Percentiles rank a stretch among this genome's conserved stretches.
Conservation (phyloP, 306 rosid genomes). For the Glycine latifolia region DNA sequence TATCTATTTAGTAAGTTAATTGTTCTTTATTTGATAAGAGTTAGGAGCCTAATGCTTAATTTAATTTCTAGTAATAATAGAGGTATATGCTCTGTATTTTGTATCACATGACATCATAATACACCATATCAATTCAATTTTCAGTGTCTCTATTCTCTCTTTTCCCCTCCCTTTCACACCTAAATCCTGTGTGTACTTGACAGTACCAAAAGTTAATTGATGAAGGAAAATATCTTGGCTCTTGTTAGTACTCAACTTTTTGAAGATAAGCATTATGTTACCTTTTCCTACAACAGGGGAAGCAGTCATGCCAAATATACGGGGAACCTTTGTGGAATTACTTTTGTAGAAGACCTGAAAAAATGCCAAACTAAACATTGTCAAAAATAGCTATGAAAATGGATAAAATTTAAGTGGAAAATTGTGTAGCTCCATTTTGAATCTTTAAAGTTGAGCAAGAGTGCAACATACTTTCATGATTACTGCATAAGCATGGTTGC, state of each 20-base stretch:
- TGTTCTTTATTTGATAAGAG: background rate
- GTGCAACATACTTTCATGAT: slow-evolving; percentile 80
- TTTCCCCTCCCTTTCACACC: background rate
- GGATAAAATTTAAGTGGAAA: slow-evolving; percentile 35
- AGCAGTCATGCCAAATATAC: slow-evolving; percentile 99
- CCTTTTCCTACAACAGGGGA: slow-evolving; percentile 99
- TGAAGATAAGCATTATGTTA: slow-evolving; percentile 39
- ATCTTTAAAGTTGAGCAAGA: slow-evolving; percentile 40
- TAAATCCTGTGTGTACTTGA: background rate
- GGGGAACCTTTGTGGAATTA: slow-evolving; percentile 64
- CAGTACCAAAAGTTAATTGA: background rate
- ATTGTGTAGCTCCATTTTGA: slow-evolving; percentile 27
- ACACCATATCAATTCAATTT: background rate
- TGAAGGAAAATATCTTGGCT: background rate
- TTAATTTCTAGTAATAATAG: background rate
- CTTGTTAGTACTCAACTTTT: slow-evolving; percentile 18
- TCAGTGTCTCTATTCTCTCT: too few relatives aligned
- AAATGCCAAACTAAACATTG: slow-evolving; percentile 43
- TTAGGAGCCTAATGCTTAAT: background rate
- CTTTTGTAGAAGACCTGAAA: slow-evolving; percentile 65
- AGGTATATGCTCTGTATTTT: background rate
- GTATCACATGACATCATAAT: background rate
- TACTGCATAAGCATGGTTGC: slow-evolving; percentile 87
- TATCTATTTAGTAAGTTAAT: background rate
- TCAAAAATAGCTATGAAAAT: slow-evolving; percentile 6